Evolutionary conservation across 2,329 filamentous ascomycete genomes (phyloP), one percentile per base, ranked within the genome.

Genomic region (Amauroascus verrucosus): DNA sequence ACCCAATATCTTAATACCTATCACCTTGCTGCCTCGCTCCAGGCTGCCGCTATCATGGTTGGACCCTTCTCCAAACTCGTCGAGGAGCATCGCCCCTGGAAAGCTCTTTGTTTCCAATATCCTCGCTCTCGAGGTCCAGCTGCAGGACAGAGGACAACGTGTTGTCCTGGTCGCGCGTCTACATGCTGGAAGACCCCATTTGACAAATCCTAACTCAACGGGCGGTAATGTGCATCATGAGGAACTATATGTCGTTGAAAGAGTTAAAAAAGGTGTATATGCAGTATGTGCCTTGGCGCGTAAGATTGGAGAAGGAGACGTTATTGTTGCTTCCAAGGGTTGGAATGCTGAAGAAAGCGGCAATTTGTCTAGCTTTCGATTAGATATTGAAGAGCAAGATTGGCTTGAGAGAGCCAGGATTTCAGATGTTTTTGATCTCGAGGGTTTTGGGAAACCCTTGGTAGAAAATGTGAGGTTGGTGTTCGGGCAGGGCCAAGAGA

Each of bases 41-140:
- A 60, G 59, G 22, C 46, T 73, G 8, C 69, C 69, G 2, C 58
- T 72, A 5, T 65, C 65, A 51, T 73, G 69, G 70, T 61, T 73
- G 13, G 68, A 72, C 48, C 55, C 58, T 2, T 56, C 60, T 0
- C 63, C 63, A n/a, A 55, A 58, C 3, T 55, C 61, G 8, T 60
- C 63, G 0, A 32, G 48, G 40, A 62, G 63, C 6, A 58, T 67
- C 1, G 65, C 66, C 9, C 58, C 65, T 1, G 65, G 68, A 3
- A 67, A 65, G 43, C 57, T 73, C 7, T 73, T 73, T 54, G 55
- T 62, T 5, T 65, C 69, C 1, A 63, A 71, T 48, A 69, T 72
- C 24, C 63, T 65, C 11, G 55, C 59, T 2, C 60, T 73, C 2
- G 69, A 72, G 57, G 54, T 52, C 9, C 59, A 64, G n/a, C 49